Percentiles rank a stretch among this genome's conserved stretches.
These are phyloP conservation scores for Dissophora ornata DNA, from an alignment of 192 early-diverging fungal genomes.

Conservation along the genomic window DNA sequence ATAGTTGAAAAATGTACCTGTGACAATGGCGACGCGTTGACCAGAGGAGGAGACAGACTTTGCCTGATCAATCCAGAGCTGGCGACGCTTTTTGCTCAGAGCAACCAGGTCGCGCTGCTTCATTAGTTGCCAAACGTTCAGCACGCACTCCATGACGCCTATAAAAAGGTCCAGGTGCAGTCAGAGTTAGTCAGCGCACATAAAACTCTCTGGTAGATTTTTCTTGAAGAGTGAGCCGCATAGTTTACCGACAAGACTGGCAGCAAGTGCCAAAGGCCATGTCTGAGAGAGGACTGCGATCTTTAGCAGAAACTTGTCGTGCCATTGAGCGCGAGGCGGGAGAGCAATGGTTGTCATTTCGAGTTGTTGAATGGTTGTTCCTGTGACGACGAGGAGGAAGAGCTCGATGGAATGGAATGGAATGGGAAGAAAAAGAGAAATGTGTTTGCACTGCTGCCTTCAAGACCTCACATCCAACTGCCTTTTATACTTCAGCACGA, in stretches of 20 bases:
- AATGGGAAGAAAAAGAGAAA: not conserved
- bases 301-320: conserved; percentile 31
- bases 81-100: conserved; percentile 22
- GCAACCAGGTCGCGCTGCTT: conserved; percentile 26
- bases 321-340: conserved; percentile 41
- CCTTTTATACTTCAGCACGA: no score
- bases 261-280: conserved; percentile 21
- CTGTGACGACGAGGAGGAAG: not conserved
- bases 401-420: no score
- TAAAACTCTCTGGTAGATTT: no score
- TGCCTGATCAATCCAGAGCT: conserved; percentile 41
- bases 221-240: no score
- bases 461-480: not conserved
- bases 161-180: not conserved
- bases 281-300: conserved; percentile 20
- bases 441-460: no score
- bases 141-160: conserved; percentile 47
- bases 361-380: no score
- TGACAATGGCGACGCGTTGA: conserved; percentile 31
- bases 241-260: conserved; percentile 34
- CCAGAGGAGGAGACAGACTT: not conserved
- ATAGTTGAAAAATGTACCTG: conserved; percentile 14
- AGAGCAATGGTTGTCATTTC: conserved; percentile 16
- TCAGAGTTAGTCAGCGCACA: no score
- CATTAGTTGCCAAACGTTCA: conserved; percentile 39